Evolutionary conservation across 495 filamentous ascomycete species (phyloP).

Genomic region (Darksidea phi): DNA sequence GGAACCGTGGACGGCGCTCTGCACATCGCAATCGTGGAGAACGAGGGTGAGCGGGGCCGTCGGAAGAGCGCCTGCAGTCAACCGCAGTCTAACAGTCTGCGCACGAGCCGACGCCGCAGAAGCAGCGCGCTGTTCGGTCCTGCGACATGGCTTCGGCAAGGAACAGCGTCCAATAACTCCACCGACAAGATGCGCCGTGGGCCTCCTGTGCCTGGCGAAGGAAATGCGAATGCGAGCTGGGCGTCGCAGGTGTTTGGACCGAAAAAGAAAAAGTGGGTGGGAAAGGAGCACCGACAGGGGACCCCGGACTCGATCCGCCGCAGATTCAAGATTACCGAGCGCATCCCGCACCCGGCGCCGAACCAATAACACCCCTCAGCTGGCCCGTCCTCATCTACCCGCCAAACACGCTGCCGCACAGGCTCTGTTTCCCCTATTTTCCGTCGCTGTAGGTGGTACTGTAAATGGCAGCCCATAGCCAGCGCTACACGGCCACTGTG

Average conservation of each 20-base stretch:
- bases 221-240: slow-evolving; percentile 10
- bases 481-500: background rate
- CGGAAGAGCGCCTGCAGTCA: background rate
- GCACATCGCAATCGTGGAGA: slow-evolving; percentile 7
- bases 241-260: background rate
- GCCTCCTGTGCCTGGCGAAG: background rate
- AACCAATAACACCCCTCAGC: slow-evolving; percentile 16
- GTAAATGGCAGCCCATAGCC: slow-evolving; percentile 9
- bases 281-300: background rate
- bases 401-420: slow-evolving; percentile 3
- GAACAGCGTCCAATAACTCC: background rate
- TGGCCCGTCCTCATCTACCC: slow-evolving; percentile 11
- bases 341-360: slow-evolving; percentile 19
- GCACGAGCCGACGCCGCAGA: slow-evolving; percentile 1
- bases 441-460: slow-evolving; percentile 3
- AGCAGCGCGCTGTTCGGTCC: background rate
- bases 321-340: slow-evolving; percentile 31
- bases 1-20: slow-evolving; percentile 2
- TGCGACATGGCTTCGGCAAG: too few species aligned
- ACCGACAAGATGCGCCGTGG: background rate
- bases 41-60: slow-evolving; percentile 28
- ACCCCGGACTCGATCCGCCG: slow-evolving; percentile 17
- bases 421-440: slow-evolving; percentile 2
- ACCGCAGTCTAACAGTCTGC: background rate
- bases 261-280: slow-evolving; percentile 11